Conservation (phyloP, 768 basidiomycete species). For the Chlorophyllum brunneum region DNA sequence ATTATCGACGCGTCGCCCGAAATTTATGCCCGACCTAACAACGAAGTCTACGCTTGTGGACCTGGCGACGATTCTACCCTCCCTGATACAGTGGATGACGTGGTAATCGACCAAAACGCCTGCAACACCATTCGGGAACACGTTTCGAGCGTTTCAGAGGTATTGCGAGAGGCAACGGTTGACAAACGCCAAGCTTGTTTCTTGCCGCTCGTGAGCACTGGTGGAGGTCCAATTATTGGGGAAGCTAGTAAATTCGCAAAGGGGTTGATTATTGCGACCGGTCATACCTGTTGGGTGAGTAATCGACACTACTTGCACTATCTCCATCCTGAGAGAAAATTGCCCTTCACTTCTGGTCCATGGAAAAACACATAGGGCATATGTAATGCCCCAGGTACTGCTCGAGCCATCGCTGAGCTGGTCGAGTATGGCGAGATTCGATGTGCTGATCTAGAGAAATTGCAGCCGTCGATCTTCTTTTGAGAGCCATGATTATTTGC, state of each 20-base stretch:
- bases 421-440: slow-evolving; percentile 62
- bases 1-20: slow-evolving; percentile 46
- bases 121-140: slow-evolving; percentile 54
- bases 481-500: slow-evolving; percentile 17
- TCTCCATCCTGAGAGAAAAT: not conserved
- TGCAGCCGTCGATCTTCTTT: slow-evolving; percentile 38
- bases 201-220: slow-evolving; percentile 56
- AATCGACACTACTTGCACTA: not conserved
- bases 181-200: slow-evolving; percentile 69
- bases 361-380: slow-evolving; percentile 73
- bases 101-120: slow-evolving; percentile 50
- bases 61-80: slow-evolving; percentile 71
- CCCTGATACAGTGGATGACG: slow-evolving; percentile 70
- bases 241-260: slow-evolving; percentile 49
- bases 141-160: slow-evolving; percentile 57
- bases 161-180: slow-evolving; percentile 50
- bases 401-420: slow-evolving; percentile 64
- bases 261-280: slow-evolving; percentile 69
- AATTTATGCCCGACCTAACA: slow-evolving; percentile 67
- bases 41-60: slow-evolving; percentile 76
- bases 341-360: not conserved
- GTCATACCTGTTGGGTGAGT: slow-evolving; percentile 78
- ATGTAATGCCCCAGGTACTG: slow-evolving; percentile 83
- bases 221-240: slow-evolving; percentile 73
- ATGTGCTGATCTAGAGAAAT: slow-evolving; percentile 49